phyloP scores from a whole-genome alignment of 2,329 filamentous ascomycete genomes.

The Diplodia sapinea region DNA sequence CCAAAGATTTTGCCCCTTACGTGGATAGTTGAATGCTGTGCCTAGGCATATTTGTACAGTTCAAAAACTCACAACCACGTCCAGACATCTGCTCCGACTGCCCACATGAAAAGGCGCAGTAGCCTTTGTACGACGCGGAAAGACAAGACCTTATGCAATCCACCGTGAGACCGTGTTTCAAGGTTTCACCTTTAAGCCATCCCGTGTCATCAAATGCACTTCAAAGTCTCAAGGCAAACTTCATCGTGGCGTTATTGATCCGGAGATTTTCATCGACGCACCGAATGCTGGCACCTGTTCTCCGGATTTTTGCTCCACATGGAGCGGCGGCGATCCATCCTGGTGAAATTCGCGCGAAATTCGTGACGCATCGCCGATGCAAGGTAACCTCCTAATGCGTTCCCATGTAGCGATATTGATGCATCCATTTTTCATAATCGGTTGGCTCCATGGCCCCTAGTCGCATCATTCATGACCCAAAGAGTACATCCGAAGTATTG shows the following conservation, averaged over 20 bases:
- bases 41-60: too few relatives aligned
- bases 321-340: neutral
- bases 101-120: too few relatives aligned
- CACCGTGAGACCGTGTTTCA: neutral
- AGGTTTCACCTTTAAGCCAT: neutral
- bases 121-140: too few relatives aligned
- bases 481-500: neutral
- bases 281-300: neutral
- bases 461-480: neutral
- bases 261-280: neutral
- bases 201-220: neutral
- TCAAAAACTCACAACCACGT: too few relatives aligned
- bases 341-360: neutral
- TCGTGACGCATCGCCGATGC: neutral
- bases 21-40: too few relatives aligned
- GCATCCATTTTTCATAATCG: neutral
- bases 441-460: neutral
- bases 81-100: too few relatives aligned
- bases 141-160: too few relatives aligned
- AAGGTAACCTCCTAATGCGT: neutral
- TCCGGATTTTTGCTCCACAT: neutral
- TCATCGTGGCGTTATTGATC: neutral
- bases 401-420: neutral
- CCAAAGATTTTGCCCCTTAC: too few relatives aligned
- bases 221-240: neutral